These are phyloP conservation scores for Globisporangium uncinulatum DNA, from an alignment of 352 stramenopile genomes.

Conservation along the genomic window DNA sequence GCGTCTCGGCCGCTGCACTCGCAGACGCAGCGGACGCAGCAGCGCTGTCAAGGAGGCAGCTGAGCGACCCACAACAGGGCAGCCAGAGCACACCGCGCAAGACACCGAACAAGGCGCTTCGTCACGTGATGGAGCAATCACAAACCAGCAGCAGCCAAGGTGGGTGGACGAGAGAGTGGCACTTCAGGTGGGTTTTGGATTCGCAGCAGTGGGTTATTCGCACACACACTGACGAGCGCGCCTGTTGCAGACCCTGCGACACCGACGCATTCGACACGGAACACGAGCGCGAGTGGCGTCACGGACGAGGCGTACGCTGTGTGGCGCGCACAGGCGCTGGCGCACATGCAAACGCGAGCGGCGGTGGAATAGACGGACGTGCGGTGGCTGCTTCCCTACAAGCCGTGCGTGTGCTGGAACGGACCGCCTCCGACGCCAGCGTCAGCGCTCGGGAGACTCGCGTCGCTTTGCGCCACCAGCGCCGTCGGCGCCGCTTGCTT, in stretches of 20 bases:
- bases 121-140: background rate
- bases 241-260: background rate
- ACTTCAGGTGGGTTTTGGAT: background rate
- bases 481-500: slow-evolving; percentile 10
- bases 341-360: background rate
- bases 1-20: slow-evolving; percentile 3
- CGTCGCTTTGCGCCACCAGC: slow-evolving; percentile 34
- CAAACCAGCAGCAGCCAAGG: background rate
- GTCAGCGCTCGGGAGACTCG: slow-evolving; percentile 50
- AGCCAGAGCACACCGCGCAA: background rate
- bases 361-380: background rate
- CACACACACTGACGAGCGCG: background rate
- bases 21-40: slow-evolving; percentile 4
- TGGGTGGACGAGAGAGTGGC: background rate
- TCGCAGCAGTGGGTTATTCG: background rate
- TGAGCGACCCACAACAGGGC: background rate
- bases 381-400: background rate
- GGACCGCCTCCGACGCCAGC: slow-evolving; percentile 70
- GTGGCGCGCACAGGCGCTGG: slow-evolving; percentile 3
- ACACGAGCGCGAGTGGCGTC: background rate
- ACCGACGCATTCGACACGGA: background rate
- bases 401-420: slow-evolving; percentile 34
- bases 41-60: background rate
- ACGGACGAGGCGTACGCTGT: slow-evolving; percentile 1
- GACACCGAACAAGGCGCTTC: background rate